Evolutionary conservation across 208 protist genomes (phyloP).

Genomic region (Trypanosoma avium): DNA sequence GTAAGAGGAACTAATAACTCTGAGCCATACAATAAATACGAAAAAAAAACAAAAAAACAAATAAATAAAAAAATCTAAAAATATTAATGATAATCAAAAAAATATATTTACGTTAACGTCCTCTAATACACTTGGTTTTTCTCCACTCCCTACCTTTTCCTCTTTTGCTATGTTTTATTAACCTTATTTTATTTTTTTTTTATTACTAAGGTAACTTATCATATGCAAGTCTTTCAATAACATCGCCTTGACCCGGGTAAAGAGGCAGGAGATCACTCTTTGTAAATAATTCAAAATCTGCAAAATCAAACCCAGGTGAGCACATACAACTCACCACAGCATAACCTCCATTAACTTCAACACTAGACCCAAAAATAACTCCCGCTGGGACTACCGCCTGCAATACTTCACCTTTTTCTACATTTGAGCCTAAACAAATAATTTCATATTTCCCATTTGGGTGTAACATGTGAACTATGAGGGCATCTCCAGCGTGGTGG

Average conservation of each 20-base stretch:
- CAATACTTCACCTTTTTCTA: constrained; percentile 37
- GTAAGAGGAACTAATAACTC: too few relatives aligned
- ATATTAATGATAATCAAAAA: too few relatives aligned
- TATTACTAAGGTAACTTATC: constrained; percentile 27
- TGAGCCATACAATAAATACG: too few relatives aligned
- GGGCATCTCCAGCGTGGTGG: constrained; percentile 42
- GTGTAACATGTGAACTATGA: constrained; percentile 43
- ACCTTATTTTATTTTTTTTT: neutral
- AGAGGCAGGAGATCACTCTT: constrained; percentile 40
- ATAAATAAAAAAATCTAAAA: too few relatives aligned
- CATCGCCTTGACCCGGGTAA: constrained; percentile 43
- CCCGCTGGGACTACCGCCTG: constrained; percentile 50
- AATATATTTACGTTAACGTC: too few relatives aligned
- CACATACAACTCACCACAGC: constrained; percentile 55
- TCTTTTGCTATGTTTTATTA: too few relatives aligned
- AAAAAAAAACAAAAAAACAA: too few relatives aligned
- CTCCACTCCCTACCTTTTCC: too few relatives aligned
- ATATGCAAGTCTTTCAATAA: constrained; percentile 52
- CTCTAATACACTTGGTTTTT: too few relatives aligned
- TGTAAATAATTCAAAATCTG: constrained; percentile 58
- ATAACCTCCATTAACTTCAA: constrained; percentile 29
- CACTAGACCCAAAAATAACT: constrained; percentile 48
- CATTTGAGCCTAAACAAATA: constrained; percentile 25
- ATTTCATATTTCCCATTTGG: constrained; percentile 32
- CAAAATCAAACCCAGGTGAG: constrained; percentile 43